These are phyloP conservation scores for Clavariopsis aquatica DNA, from an alignment of 495 filamentous ascomycete genomes.

Conservation along the genomic window DNA sequence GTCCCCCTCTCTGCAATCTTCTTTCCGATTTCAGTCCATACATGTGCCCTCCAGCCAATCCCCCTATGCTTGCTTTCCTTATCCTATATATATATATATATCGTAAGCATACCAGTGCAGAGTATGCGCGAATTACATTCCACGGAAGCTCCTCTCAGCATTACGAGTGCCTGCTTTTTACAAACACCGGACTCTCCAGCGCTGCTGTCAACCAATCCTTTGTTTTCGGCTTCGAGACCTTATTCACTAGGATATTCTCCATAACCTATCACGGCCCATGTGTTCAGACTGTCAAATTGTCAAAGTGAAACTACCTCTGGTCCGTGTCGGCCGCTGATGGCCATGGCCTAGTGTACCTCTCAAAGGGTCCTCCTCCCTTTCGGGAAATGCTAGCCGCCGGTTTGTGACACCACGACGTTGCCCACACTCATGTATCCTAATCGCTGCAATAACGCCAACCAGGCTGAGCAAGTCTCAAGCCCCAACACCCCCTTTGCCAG, in stretches of 20 bases:
- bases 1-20: too few species aligned
- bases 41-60: too few species aligned
- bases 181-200: neutral
- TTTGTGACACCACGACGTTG: neutral
- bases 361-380: conserved; percentile 1
- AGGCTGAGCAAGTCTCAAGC: neutral
- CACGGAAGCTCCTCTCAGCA: neutral
- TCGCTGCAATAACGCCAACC: neutral
- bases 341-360: neutral
- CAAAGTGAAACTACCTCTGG: conserved; percentile 5
- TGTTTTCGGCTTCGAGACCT: neutral
- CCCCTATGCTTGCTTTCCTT: neutral
- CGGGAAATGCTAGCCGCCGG: neutral
- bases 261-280: neutral
- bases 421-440: neutral
- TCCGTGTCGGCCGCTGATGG: neutral
- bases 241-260: neutral
- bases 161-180: neutral
- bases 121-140: too few species aligned
- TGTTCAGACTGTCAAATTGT: conserved; percentile 11
- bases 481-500: neutral
- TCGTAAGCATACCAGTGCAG: neutral
- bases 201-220: neutral
- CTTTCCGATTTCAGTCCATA: too few species aligned
- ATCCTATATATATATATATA: neutral